Base-by-base conservation (phyloP, 768 basidiomycete species). In the Tricholoma terreum region DNA sequence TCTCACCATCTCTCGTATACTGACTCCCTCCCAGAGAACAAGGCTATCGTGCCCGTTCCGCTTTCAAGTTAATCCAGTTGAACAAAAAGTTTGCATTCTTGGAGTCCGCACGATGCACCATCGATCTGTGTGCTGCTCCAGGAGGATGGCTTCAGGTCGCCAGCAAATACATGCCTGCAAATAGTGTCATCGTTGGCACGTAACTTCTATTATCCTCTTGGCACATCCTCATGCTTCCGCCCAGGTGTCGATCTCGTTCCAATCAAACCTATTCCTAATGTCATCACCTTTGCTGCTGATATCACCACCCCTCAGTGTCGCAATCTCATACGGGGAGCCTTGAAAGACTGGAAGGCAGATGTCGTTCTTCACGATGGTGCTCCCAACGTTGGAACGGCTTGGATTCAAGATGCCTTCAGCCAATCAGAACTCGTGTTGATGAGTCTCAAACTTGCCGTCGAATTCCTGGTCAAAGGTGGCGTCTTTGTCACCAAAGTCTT, bases 101-200 rank as follows among this genome's bases (percentile, higher is more conserved):
- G 21, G 91, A 94, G 65, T 78, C 83, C 30, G 89, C 94, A 56
- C 80, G 86, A 81, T 98, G 96, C 72, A 92, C 90, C 42, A 95
- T 99, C 65, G 97, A 99, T 82, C 81, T 99, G 31, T 99, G 97
- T 73, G 97, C 97, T 33, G 97, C 97, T 4, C 97, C 97, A 6
- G 97, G 97, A 63, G 97, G 97, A 68, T 99, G 97, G 97, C 80
- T 98, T 8, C 97, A 99, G 72, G 97, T 99, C 15, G 95, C 95
- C 30, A 92, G 87, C 80, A 98, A 97, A 75, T 93, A 94, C 71
- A 97, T 97, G 94, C 94, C 95, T 0, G 77, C 83, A 43, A 95
- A 93, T 65, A 92, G 90, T 66, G 77, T 97, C 56, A 96, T 97
- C 67, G 82, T 97, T 66, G 95, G 95, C 86, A 63, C 67, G 87